Evolutionary conservation across 139 green algal genomes (phyloP).

Genomic region (Chlorella vulgaris): DNA sequence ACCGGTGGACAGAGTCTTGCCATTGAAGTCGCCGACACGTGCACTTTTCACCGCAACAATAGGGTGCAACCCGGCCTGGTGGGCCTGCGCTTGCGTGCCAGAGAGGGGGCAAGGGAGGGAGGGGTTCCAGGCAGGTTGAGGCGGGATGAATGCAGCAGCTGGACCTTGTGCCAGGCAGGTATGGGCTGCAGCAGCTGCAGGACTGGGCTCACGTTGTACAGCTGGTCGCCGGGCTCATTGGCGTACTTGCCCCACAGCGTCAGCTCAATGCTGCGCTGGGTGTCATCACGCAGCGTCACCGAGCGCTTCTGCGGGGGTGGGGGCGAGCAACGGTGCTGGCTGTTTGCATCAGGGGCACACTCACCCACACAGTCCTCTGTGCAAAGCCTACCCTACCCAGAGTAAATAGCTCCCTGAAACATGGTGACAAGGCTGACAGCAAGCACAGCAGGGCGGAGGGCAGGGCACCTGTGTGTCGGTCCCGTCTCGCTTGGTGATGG

Average conservation of each 20-base stretch:
- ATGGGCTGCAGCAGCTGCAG: not conserved
- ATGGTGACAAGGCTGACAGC: no score
- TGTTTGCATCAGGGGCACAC: no score
- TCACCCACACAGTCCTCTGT: not conserved
- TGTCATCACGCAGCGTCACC: conserved; percentile 81
- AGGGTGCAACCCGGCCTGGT: conserved; percentile 53
- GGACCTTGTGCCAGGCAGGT: not conserved
- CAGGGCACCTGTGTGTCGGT: conserved; percentile 58
- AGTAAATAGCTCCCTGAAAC: no score
- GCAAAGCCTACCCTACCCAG: not conserved
- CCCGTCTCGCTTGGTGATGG: conserved; percentile 85
- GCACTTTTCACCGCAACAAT: conserved; percentile 86
- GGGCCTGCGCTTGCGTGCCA: not conserved
- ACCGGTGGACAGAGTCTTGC: conserved; percentile 81
- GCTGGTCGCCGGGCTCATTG: conserved; percentile 62
- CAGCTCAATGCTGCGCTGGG: conserved; percentile 79
- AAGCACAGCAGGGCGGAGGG: no score
- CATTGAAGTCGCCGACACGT: conserved; percentile 94
- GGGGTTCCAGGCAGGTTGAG: not conserved
- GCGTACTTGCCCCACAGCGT: conserved; percentile 88
- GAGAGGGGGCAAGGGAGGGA: not conserved
- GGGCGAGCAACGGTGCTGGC: no score
- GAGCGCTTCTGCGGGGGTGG: conserved; percentile 69
- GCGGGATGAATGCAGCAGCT: not conserved
- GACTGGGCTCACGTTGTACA: conserved; percentile 70